These are phyloP conservation scores for Wakefieldia striispora DNA, from an alignment of 768 basidiomycete species.

Conservation along the genomic window DNA sequence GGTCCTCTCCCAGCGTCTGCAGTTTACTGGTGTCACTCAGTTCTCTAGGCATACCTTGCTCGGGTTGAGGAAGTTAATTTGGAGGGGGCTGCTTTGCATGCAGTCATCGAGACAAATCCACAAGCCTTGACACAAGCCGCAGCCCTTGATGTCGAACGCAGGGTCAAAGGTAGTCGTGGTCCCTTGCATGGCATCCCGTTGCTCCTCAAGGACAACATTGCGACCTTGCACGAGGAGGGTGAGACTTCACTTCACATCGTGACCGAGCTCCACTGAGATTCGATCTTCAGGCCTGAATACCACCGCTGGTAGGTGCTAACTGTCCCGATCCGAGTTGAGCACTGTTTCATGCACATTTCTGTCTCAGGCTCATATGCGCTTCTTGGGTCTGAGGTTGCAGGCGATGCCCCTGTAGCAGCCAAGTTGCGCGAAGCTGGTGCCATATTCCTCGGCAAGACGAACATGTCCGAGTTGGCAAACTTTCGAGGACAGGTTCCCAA, in stretches of 20 bases:
- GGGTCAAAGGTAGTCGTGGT: constrained; percentile 41
- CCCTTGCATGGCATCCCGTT: constrained; percentile 58
- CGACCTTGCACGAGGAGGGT: constrained; percentile 33
- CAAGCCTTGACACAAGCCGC: constrained; percentile 53
- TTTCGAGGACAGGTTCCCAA: constrained; percentile 38
- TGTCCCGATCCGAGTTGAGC: neutral
- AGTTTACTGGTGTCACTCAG: neutral
- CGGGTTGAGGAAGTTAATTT: constrained; percentile 67
- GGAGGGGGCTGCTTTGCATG: constrained; percentile 54
- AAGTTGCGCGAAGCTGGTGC: constrained; percentile 33
- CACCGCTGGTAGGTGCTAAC: constrained; percentile 31
- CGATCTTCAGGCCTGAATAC: constrained; percentile 35
- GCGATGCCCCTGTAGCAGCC: constrained; percentile 31
- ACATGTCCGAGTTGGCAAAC: constrained; percentile 46
- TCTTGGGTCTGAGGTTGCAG: constrained; percentile 34
- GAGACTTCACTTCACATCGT: neutral
- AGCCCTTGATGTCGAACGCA: constrained; percentile 48
- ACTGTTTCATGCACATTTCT: constrained; percentile 1
- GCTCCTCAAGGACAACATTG: constrained; percentile 50
- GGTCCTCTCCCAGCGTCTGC: neutral
- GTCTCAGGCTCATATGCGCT: constrained; percentile 34
- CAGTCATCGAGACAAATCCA: constrained; percentile 61
- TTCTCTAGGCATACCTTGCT: constrained; percentile 56
- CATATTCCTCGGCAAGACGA: constrained; percentile 43
- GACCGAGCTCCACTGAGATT: neutral